Evolutionary conservation across 352 stramenopile species (phyloP).

Genomic region (Phytophthora litchii): DNA sequence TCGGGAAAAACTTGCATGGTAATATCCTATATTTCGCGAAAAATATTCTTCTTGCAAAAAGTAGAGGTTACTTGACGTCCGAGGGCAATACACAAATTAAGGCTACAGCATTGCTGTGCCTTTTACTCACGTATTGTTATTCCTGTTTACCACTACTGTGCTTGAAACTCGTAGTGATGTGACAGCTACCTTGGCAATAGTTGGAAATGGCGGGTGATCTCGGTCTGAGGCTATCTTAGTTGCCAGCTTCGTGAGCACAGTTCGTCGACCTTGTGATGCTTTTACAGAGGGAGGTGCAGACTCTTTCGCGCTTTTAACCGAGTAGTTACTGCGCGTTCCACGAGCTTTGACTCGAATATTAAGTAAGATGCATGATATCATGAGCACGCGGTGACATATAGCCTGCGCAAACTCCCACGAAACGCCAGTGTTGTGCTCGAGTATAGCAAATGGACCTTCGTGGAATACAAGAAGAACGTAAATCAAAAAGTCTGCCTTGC

Average conservation of each 20-base stretch:
- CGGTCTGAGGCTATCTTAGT: not conserved
- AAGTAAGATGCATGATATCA: slow-evolving; percentile 21
- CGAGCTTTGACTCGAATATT: slow-evolving; percentile 17
- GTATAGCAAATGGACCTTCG: slow-evolving; percentile 19
- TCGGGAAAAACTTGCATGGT: too few species aligned
- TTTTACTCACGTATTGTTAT: too few species aligned
- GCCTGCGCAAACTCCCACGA: slow-evolving; percentile 28
- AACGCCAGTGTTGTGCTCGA: slow-evolving; percentile 13
- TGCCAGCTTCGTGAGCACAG: not conserved
- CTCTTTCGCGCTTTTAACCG: slow-evolving; percentile 9
- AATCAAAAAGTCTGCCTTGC: slow-evolving; percentile 23
- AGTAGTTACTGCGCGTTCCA: not conserved
- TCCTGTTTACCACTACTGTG: not conserved
- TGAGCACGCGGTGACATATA: slow-evolving; percentile 18
- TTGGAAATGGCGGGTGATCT: not conserved
- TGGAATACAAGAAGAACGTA: slow-evolving; percentile 25
- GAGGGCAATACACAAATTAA: too few species aligned
- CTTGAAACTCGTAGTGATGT: slow-evolving; percentile 1
- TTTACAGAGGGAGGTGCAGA: not conserved
- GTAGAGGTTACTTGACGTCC: too few species aligned
- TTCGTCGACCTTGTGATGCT: not conserved
- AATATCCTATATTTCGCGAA: too few species aligned
- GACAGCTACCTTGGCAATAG: slow-evolving; percentile 7
- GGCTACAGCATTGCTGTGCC: too few species aligned
- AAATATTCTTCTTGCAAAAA: too few species aligned